Evolutionary conservation across 2,329 filamentous ascomycete genomes (phyloP).

Genomic region (Botrytis galanthina): DNA sequence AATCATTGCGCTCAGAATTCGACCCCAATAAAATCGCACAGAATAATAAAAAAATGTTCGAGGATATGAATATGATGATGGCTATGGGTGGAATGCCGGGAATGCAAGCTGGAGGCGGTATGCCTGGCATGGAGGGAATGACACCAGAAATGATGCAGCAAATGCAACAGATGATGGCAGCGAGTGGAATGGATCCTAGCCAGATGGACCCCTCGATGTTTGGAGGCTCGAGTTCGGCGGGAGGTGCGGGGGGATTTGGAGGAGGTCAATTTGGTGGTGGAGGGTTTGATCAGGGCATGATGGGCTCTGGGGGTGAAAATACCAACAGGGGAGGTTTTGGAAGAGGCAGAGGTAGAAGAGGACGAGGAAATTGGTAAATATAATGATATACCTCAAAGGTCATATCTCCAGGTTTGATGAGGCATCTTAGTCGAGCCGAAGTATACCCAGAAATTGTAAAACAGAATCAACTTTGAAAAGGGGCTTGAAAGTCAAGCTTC

Average conservation of each 20-base stretch:
- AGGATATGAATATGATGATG: conserved; percentile 71
- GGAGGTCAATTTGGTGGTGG: conserved; percentile 39
- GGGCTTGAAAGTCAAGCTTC: not conserved
- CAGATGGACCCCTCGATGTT: conserved; percentile 65
- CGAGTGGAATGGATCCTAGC: conserved; percentile 60
- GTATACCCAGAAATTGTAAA: conserved; percentile 7
- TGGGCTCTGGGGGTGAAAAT: conserved; percentile 29
- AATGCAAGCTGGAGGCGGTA: conserved; percentile 42
- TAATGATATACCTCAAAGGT: conserved; percentile 5
- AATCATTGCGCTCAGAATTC: conserved; percentile 73
- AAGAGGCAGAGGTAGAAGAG: conserved; percentile 35
- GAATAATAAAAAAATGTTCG: conserved; percentile 76
- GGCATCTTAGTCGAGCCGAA: conserved; percentile 1
- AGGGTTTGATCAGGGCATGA: conserved; percentile 36
- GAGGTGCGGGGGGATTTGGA: conserved; percentile 43
- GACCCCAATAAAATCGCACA: conserved; percentile 61
- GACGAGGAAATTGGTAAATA: conserved; percentile 32
- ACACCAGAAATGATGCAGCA: conserved; percentile 64
- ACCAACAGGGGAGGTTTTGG: conserved; percentile 38
- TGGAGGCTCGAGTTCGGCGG: conserved; percentile 55
- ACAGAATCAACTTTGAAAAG: conserved; percentile 8
- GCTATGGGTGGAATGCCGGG: conserved; percentile 49
- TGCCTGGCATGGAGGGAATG: conserved; percentile 62
- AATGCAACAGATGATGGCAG: conserved; percentile 70
- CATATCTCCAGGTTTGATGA: not conserved